Percentiles rank a stretch among this genome's conserved stretches.
These are phyloP conservation scores for Cardiospermum halicacabum DNA, from an alignment of 345 rosid genomes.

Conservation along the genomic window DNA sequence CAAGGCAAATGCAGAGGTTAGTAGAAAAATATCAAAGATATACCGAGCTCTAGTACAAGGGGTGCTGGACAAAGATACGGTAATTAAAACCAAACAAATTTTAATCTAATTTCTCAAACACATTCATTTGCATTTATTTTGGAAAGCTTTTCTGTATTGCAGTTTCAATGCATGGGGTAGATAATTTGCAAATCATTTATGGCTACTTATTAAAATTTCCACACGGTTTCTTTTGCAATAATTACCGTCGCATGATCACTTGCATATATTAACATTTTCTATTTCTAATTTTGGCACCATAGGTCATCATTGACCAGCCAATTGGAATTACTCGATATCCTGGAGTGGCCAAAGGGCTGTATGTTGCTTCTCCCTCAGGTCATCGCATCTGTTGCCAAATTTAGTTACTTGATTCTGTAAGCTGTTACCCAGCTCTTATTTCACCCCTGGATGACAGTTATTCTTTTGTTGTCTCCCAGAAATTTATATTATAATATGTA, in stretches of 20 bases:
- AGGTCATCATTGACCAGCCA: slow-evolving; percentile 71
- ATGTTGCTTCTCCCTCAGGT: slow-evolving; percentile 83
- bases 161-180: slow-evolving; percentile 5
- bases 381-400: neutral
- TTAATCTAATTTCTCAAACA: neutral
- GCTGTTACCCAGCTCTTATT: neutral
- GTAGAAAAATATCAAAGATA: slow-evolving; percentile 63
- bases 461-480: neutral
- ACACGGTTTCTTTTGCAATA: too few relatives aligned
- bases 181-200: slow-evolving; percentile 3
- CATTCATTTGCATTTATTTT: neutral
- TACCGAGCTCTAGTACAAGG: slow-evolving; percentile 73
- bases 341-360: slow-evolving; percentile 81
- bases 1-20: slow-evolving; percentile 25
- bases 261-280: neutral
- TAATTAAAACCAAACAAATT: slow-evolving; percentile 9
- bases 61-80: slow-evolving; percentile 62
- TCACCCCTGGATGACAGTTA: neutral
- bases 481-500: neutral
- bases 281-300: slow-evolving; percentile 10
- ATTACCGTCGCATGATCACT: neutral
- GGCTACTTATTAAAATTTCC: too few relatives aligned
- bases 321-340: slow-evolving; percentile 68
- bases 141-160: neutral
- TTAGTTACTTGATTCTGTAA: neutral